Conservation (phyloP, 2,329 filamentous ascomycete species). For the Epichloe bromicola region DNA sequence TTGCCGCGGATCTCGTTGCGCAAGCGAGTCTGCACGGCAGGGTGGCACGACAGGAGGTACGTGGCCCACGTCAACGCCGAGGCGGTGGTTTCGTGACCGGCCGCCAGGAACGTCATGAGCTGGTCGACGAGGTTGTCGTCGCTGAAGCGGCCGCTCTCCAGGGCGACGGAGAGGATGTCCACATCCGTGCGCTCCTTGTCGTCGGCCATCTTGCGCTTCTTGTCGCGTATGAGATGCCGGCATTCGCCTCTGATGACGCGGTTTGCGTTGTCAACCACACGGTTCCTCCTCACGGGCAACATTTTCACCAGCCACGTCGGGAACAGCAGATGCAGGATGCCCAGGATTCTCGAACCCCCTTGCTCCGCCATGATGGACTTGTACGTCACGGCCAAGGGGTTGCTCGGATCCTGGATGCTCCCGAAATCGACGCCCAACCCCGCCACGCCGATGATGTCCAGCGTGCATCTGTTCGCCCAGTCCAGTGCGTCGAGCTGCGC, state of each 20-base stretch:
- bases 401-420: conserved; percentile 47
- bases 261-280: conserved; percentile 44
- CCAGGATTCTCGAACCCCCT: conserved; percentile 36
- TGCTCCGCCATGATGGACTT: conserved; percentile 35
- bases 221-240: conserved; percentile 54
- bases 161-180: conserved; percentile 71
- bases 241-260: conserved; percentile 52
- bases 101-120: conserved; percentile 80
- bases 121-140: conserved; percentile 78
- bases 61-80: conserved; percentile 63
- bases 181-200: conserved; percentile 38
- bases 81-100: conserved; percentile 70
- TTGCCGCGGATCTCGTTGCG: conserved; percentile 52
- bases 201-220: conserved; percentile 39
- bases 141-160: conserved; percentile 61
- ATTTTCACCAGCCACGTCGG: conserved; percentile 45
- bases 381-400: conserved; percentile 46
- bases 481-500: conserved; percentile 41
- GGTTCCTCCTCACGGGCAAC: conserved; percentile 60
- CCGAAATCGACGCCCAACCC: conserved; percentile 61
- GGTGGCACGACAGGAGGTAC: conserved; percentile 55
- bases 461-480: conserved; percentile 55
- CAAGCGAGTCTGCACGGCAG: conserved; percentile 51
- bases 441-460: conserved; percentile 64
- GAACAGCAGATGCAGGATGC: conserved; percentile 47